Percentiles rank a stretch among this genome's conserved stretches.
These are phyloP conservation scores for Allomyces macrogynus DNA, from an alignment of 192 early-diverging fungal species.

Conservation along the genomic window DNA sequence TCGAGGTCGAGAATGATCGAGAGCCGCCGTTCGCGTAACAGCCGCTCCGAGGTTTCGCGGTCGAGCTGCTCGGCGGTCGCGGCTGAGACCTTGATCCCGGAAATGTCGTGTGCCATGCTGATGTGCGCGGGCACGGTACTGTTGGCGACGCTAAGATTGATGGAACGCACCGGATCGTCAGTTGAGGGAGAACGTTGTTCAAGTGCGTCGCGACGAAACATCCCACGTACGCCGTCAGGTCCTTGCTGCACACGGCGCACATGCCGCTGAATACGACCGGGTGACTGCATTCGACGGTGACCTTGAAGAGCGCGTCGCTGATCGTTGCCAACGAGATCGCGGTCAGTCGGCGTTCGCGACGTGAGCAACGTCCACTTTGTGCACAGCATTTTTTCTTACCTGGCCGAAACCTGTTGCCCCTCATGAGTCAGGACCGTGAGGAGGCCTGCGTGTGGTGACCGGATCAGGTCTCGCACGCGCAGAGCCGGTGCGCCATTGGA, in stretches of 20 bases:
- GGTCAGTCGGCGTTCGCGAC: too few species aligned
- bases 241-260: conserved; percentile 62
- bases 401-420: too few species aligned
- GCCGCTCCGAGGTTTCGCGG: conserved; percentile 33
- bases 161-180: conserved; percentile 1
- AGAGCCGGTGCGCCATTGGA: too few species aligned
- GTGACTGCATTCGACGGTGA: conserved; percentile 35
- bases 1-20: conserved; percentile 91
- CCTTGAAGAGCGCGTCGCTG: background rate
- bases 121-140: conserved; percentile 46
- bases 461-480: too few species aligned
- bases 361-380: too few species aligned
- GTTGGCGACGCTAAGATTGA: conserved; percentile 7
- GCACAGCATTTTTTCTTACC: too few species aligned
- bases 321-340: too few species aligned
- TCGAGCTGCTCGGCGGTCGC: conserved; percentile 49
- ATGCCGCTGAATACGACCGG: conserved; percentile 50
- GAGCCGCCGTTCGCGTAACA: conserved; percentile 47
- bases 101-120: conserved; percentile 51
- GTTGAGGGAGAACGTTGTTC: background rate
- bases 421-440: too few species aligned
- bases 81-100: conserved; percentile 43
- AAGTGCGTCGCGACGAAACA: too few species aligned
- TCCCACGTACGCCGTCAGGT: conserved; percentile 27
- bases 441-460: too few species aligned